Conservation (phyloP, 306 rosid species). For the Quercus engelmannii region DNA sequence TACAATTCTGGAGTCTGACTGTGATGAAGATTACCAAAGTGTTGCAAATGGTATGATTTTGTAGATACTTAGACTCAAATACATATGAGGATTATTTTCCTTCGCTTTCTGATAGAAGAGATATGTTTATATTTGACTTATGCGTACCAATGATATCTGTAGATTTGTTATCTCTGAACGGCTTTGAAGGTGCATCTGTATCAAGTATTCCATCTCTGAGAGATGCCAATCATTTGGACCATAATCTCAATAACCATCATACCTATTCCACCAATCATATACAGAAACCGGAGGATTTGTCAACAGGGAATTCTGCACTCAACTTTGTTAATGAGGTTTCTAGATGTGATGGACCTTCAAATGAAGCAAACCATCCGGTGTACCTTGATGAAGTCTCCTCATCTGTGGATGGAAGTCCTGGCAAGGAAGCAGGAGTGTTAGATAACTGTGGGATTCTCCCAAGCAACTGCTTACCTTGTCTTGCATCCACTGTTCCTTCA, state of each 20-base stretch:
- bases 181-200: slow-evolving; percentile 44
- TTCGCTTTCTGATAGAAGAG: background rate
- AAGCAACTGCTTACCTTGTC: slow-evolving; percentile 84
- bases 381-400: slow-evolving; percentile 74
- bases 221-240: slow-evolving; percentile 46
- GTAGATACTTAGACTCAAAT: background rate
- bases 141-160: slow-evolving; percentile 19
- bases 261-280: slow-evolving; percentile 27
- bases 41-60: slow-evolving; percentile 68
- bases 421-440: slow-evolving; percentile 56
- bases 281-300: slow-evolving; percentile 34
- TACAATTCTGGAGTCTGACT: slow-evolving; percentile 70
- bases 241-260: slow-evolving; percentile 6
- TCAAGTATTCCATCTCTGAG: slow-evolving; percentile 41
- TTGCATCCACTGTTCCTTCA: slow-evolving; percentile 61
- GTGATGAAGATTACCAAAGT: slow-evolving; percentile 89
- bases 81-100: background rate
- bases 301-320: slow-evolving; percentile 25
- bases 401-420: slow-evolving; percentile 52
- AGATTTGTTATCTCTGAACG: slow-evolving; percentile 59
- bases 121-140: background rate
- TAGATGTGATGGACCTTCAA: slow-evolving; percentile 32
- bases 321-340: slow-evolving; percentile 28
- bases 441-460: slow-evolving; percentile 92
- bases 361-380: slow-evolving; percentile 62